Evolutionary conservation across 441 rosid genomes (phyloP), one percentile per base, ranked within the genome.

Genomic region (Erysimum pusillum): DNA sequence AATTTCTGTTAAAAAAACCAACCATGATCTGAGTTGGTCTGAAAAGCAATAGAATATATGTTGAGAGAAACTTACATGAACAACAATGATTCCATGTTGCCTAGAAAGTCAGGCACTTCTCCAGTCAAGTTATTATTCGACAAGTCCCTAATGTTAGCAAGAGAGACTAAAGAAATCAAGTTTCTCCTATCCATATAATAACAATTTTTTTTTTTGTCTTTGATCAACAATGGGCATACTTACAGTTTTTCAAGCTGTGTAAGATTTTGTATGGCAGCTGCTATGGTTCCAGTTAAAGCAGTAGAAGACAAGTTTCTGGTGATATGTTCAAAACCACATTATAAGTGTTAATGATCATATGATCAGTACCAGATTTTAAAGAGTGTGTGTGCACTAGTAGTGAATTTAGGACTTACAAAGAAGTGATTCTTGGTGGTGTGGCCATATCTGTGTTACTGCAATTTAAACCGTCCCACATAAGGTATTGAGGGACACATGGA

Each of bases 51-150:
- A 17, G 8, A 17, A 28, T 0, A 1, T 38, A 14, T n/a, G 7
- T 0, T 13, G 76, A 31, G 11, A 48, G 46, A 41, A 39, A 51
- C 63, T 51, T 68, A 76, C 79, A 75, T 67, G 58, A 69, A 1
- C 15, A 1, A 1, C 14, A 76, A 52, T 0, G 56, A 48, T 39
- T 58, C 31, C 61, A 77, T 77, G 41, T 77, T 71, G 67, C 41
- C 68, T 38, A 71, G 76, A 71, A 77, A 77, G 7, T 58, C 73
- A 0, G 80, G 80, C 53, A 76, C 28, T 1, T 0, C 66, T 69
- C 80, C 80, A 25, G 45, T 62, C 51, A 76, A 76, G 61, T 25
- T 76, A 28, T 76, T 76, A 63, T 69, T 76, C 4, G 80, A 76
- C 71, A 76, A 77, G 63, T 77, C 80, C 62, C 80, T 77, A 14